Conservation (phyloP, 768 basidiomycete genomes). For the Phlegmacium glaucopus region DNA sequence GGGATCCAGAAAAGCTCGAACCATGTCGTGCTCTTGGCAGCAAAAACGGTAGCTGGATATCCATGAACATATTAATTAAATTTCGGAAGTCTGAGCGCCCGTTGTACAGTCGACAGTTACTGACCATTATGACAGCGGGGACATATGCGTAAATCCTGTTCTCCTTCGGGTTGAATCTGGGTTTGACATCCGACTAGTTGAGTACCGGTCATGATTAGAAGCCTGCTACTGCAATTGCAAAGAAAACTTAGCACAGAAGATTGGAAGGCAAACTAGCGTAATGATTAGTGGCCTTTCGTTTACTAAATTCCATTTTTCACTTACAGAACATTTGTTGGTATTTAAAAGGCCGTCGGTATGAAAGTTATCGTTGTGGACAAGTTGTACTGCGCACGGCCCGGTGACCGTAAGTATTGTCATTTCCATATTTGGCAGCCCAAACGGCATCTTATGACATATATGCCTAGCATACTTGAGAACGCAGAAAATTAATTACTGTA, state of each 20-base stretch:
- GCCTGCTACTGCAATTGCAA: conserved; percentile 1
- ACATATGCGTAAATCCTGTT: conserved; percentile 53
- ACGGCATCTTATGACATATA: no score
- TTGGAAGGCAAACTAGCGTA: conserved; percentile 47
- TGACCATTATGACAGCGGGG: conserved; percentile 72
- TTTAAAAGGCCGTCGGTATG: no score
- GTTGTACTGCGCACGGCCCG: no score
- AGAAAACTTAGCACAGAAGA: conserved; percentile 36
- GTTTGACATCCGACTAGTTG: conserved; percentile 64
- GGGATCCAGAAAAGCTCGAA: conserved; percentile 77
- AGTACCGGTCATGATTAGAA: conserved; percentile 1
- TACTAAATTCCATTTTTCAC: neutral
- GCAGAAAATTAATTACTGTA: no score
- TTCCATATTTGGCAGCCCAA: no score
- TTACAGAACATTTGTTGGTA: neutral
- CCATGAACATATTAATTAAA: neutral
- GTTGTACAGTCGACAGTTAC: conserved; percentile 10
- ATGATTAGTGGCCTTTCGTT: neutral
- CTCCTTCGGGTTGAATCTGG: conserved; percentile 51
- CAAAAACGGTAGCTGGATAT: conserved; percentile 50
- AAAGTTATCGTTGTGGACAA: no score
- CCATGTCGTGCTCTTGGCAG: conserved; percentile 66
- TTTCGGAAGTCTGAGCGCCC: neutral
- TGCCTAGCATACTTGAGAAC: no score
- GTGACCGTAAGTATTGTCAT: no score